Percentiles rank a stretch among this genome's conserved stretches.
These are phyloP conservation scores for Gelatoporia subvermispora DNA, from an alignment of 768 basidiomycete genomes.

Conservation along the genomic window DNA sequence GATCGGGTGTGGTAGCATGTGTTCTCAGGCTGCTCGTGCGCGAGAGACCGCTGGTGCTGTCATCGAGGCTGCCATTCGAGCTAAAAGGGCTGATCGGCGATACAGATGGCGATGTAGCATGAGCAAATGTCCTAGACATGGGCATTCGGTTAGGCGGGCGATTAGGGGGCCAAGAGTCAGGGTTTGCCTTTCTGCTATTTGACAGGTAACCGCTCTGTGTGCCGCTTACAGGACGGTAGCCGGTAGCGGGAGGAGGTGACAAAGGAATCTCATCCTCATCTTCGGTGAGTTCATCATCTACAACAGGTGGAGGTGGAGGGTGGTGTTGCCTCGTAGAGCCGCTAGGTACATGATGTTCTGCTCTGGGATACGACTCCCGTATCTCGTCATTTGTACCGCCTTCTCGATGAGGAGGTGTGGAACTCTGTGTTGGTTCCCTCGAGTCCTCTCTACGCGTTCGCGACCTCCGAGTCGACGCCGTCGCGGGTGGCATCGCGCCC, in stretches of 20 bases:
- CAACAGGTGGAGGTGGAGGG: conserved; percentile 1
- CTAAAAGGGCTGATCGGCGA: conserved; percentile 9
- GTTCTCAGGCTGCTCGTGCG: conserved; percentile 13
- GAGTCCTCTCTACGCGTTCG: too few species aligned
- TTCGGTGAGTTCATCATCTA: conserved; percentile 12
- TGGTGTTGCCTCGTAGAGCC: too few species aligned
- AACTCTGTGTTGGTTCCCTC: too few species aligned
- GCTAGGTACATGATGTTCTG: too few species aligned
- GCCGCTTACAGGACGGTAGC: conserved; percentile 6
- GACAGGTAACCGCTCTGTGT: conserved; percentile 19
- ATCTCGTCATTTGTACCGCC: too few species aligned
- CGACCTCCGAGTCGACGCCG: too few species aligned
- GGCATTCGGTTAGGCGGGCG: conserved; percentile 4
- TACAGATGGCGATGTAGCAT: conserved; percentile 24
- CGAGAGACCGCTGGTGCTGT: conserved; percentile 38
- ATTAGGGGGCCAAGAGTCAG: too few species aligned
- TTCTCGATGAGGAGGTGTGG: too few species aligned
- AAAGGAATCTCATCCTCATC: conserved; percentile 3
- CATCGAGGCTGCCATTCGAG: conserved; percentile 31
- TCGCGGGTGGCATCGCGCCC: too few species aligned
- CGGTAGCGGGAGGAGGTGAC: conserved; percentile 1
- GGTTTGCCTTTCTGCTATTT: conserved; percentile 13
- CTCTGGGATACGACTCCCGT: conserved; percentile 1
- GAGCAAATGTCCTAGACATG: conserved; percentile 35
- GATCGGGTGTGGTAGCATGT: background rate